Percentiles rank a stretch among this genome's conserved stretches.
These are phyloP conservation scores for Nothophoma quercina DNA, from an alignment of 2,329 filamentous ascomycete genomes.

Conservation along the genomic window DNA sequence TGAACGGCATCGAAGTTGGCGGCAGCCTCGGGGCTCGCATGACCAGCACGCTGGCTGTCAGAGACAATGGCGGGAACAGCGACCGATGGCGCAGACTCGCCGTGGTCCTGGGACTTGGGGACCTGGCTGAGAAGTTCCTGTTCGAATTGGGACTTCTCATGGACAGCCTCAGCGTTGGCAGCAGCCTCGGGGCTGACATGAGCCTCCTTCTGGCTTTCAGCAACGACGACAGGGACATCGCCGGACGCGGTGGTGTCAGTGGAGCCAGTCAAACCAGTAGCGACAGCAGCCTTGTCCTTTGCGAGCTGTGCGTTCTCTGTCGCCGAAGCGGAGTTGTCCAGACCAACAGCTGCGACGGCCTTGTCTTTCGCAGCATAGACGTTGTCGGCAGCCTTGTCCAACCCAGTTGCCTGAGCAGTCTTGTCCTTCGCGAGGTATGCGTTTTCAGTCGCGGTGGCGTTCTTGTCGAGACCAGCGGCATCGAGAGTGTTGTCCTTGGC, in stretches of 20 bases:
- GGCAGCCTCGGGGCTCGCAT: conserved; percentile 70
- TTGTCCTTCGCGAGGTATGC: conserved; percentile 28
- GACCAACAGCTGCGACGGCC: conserved; percentile 47
- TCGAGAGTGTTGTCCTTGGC: conserved; percentile 20
- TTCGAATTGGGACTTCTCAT: conserved; percentile 75
- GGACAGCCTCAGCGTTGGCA: conserved; percentile 68
- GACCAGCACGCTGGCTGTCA: conserved; percentile 64
- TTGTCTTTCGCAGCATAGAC: conserved; percentile 40
- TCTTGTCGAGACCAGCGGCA: conserved; percentile 44
- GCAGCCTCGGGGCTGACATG: conserved; percentile 70
- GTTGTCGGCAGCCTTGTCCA: conserved; percentile 45
- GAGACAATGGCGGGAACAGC: conserved; percentile 22
- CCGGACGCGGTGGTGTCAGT: conserved; percentile 40
- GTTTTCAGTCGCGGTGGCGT: conserved; percentile 51
- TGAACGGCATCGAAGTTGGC: conserved; percentile 68
- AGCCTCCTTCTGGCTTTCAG: conserved; percentile 73
- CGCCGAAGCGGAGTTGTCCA: conserved; percentile 49
- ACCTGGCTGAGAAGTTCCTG: conserved; percentile 65
- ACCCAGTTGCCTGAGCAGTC: conserved; percentile 37
- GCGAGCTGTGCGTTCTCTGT: conserved; percentile 29
- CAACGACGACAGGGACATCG: conserved; percentile 66
- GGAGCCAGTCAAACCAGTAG: conserved; percentile 38
- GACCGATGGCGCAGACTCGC: conserved; percentile 39
- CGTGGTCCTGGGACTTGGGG: conserved; percentile 51
- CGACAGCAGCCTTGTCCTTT: conserved; percentile 46